Base-by-base conservation (phyloP, 2,329 filamentous ascomycete species). In the Phoma sp. region DNA sequence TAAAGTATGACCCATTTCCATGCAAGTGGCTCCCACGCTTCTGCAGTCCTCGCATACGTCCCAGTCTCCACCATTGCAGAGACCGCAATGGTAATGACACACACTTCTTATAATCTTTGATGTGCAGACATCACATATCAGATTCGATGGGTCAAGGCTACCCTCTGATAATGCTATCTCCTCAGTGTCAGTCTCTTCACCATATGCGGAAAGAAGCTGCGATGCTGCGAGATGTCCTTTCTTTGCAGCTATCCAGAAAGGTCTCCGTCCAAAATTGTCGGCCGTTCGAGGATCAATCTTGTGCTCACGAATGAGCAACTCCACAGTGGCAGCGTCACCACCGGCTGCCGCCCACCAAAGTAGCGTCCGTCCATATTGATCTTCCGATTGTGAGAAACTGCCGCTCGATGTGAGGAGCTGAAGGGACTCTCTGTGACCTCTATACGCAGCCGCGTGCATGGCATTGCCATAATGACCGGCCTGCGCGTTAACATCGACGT, bases 281-380 rank as follows among this genome's bases (percentile, higher is more conserved):
- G 47, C 10, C 4, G 29, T 30, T 37, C 14, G 39, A 47, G 49
- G 42, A 28, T 53, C 42, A 3, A 47, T 10, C 6, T 29, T 38
- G 18, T 47, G 18, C 43, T 38, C 2, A 33, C 15, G 4, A 29
- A 47, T 21, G 28, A 47, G 43, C 18, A n/a, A 20, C n/a, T 47
- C 33, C 15, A 47, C 43, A 38, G 43, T 47, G 18, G 43, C 32
- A 47, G 17, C 29, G 11, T 38, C 30, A 28, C 43, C 32, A 23
- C 43, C 43, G 38, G 43, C 43, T 10, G 42, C 42, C 6, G 42
- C 42, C 42, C 42, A 46, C 42, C 42, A 46, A 29, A 46, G 42
- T 18, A 46, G 20, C 12, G 42, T 46, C 28, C 42, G 42, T 30
- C 21, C 28, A 25, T 46, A 36, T 12, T n/a, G 12, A 36, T 46